Evolutionary conservation across 2,329 filamentous ascomycete species (phyloP).

Genomic region (Aspergillus sp.): DNA sequence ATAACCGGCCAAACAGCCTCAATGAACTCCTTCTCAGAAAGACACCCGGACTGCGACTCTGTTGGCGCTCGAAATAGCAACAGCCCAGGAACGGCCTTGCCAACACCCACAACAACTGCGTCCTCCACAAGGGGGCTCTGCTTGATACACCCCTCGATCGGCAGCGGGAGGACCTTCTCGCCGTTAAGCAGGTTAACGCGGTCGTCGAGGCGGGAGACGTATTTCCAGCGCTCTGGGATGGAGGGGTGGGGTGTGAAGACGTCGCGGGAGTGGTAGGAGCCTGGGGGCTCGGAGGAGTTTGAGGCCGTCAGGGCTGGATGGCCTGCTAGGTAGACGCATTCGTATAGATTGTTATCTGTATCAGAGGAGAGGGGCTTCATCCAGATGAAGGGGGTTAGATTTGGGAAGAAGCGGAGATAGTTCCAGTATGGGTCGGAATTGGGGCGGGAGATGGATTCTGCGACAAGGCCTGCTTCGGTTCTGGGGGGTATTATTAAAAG

Average conservation of each 20-base stretch:
- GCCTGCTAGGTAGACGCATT: slow-evolving; percentile 32
- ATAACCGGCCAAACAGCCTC: slow-evolving; percentile 40
- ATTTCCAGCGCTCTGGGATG: slow-evolving; percentile 34
- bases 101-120: slow-evolving; percentile 31
- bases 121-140: slow-evolving; percentile 32
- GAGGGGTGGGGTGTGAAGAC: slow-evolving; percentile 33
- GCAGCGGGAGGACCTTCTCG: slow-evolving; percentile 35
- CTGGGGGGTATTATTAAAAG: slow-evolving; percentile 17
- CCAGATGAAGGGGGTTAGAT: slow-evolving; percentile 36
- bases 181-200: slow-evolving; percentile 34
- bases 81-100: slow-evolving; percentile 27
- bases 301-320: slow-evolving; percentile 33
- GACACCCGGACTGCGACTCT: too few relatives aligned
- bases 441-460: slow-evolving; percentile 43
- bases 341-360: slow-evolving; percentile 22
- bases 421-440: slow-evolving; percentile 43
- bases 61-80: too few relatives aligned
- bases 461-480: slow-evolving; percentile 46
- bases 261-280: slow-evolving; percentile 35
- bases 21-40: slow-evolving; percentile 34
- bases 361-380: slow-evolving; percentile 33
- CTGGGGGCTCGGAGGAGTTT: slow-evolving; percentile 33
- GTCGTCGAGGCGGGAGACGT: slow-evolving; percentile 33
- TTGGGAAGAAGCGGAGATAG: slow-evolving; percentile 42
- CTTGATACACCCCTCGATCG: slow-evolving; percentile 34